phyloP scores from a whole-genome alignment of 1,284 basidiomycete species.

The Omphalotus olearius region DNA sequence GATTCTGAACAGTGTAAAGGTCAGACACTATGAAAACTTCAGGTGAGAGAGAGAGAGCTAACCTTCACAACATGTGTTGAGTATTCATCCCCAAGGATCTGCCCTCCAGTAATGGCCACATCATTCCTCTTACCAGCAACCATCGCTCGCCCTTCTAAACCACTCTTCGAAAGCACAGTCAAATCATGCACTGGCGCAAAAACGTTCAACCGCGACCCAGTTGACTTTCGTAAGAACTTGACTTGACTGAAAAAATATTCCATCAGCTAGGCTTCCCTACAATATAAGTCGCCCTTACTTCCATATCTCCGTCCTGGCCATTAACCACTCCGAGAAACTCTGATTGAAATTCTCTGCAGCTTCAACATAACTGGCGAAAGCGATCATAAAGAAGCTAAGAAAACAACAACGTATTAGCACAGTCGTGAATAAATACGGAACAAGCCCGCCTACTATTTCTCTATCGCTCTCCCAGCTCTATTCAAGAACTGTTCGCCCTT shows the following conservation, averaged over 20 bases:
- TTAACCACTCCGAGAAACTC: conserved; percentile 86
- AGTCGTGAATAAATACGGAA: not conserved
- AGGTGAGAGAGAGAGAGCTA: conserved; percentile 13
- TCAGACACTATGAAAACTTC: conserved; percentile 3
- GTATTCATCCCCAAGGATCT: conserved; percentile 90
- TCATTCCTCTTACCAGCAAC: conserved; percentile 70
- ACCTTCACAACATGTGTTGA: conserved; percentile 90
- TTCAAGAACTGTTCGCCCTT: conserved; percentile 52
- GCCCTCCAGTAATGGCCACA: conserved; percentile 76
- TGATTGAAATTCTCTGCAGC: conserved; percentile 63
- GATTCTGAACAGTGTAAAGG: conserved; percentile 48
- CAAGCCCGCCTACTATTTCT: conserved; percentile 65
- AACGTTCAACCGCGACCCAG: conserved; percentile 51
- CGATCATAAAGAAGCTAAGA: conserved; percentile 87
- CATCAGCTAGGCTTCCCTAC: not conserved
- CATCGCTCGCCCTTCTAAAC: conserved; percentile 48
- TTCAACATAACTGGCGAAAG: conserved; percentile 91
- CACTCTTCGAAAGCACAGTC: conserved; percentile 68
- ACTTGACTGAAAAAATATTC: conserved; percentile 61
- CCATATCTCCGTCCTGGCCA: conserved; percentile 90
- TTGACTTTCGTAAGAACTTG: conserved; percentile 73
- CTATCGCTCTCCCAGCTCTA: conserved; percentile 67
- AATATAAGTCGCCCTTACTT: conserved; percentile 55
- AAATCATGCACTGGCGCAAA: conserved; percentile 90
- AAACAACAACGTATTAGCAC: conserved; percentile 6